These are phyloP conservation scores for Entrophospora sp. DNA, from an alignment of 192 early-diverging fungal genomes.

Conservation along the genomic window DNA sequence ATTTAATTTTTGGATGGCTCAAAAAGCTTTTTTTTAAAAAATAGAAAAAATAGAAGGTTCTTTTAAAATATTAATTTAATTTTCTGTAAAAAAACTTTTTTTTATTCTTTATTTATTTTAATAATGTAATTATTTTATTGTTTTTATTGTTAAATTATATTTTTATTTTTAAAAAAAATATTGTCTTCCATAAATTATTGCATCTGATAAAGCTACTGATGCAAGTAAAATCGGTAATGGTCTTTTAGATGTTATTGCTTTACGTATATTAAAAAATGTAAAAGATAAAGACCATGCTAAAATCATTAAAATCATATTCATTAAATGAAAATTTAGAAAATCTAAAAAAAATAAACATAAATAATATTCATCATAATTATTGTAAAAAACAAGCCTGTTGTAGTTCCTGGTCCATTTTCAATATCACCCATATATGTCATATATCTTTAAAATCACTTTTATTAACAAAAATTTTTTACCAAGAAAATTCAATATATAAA, in stretches of 20 bases:
- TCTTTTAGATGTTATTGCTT: not conserved
- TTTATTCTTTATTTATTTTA: no score
- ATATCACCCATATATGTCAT: not conserved
- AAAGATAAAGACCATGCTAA: constrained; percentile 1
- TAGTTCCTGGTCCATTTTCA: not conserved
- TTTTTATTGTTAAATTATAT: no score
- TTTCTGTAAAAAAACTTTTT: no score
- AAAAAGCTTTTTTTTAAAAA: no score
- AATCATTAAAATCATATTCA: not conserved
- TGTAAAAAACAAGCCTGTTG: not conserved
- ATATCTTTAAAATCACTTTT: not conserved
- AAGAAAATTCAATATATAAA: not conserved
- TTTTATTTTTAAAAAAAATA: constrained; percentile 1
- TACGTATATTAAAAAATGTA: not conserved
- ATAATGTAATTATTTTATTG: no score
- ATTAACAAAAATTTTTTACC: not conserved
- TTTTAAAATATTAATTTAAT: no score
- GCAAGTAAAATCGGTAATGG: not conserved
- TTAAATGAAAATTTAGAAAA: not conserved
- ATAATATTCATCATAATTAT: no score
- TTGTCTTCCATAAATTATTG: not conserved
- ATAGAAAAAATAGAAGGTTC: no score
- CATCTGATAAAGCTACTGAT: not conserved
- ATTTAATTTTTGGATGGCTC: no score
- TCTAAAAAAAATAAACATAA: not conserved